Percentiles rank a stretch among this genome's conserved stretches.
phyloP scores from a whole-genome alignment of 2,329 filamentous ascomycete species.

The Paecilomyces niveus region DNA sequence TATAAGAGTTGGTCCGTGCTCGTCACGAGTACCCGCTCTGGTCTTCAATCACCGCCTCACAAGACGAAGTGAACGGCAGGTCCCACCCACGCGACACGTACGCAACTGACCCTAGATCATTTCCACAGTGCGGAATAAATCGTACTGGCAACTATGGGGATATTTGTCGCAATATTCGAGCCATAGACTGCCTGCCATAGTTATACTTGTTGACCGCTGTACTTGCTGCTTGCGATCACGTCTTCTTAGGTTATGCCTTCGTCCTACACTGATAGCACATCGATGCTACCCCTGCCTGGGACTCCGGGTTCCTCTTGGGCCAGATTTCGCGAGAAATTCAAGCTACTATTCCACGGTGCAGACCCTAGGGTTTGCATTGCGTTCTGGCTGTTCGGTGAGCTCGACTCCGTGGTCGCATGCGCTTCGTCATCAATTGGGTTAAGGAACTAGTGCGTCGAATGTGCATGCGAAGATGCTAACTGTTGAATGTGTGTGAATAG shows the following conservation, averaged over 20 bases:
- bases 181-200: not conserved
- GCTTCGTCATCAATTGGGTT: not conserved
- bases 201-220: not conserved
- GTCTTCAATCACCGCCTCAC: not conserved
- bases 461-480: not conserved
- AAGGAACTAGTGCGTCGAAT: not conserved
- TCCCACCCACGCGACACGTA: not conserved
- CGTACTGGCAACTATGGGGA: not conserved
- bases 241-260: constrained; percentile 15
- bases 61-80: not conserved
- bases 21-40: not conserved
- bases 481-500: constrained; percentile 35
- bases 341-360: constrained; percentile 56
- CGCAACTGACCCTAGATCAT: not conserved
- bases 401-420: not conserved
- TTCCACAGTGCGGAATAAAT: not conserved
- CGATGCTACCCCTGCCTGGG: constrained; percentile 49
- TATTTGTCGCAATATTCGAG: not conserved
- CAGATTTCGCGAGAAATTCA: constrained; percentile 61
- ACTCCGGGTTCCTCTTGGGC: constrained; percentile 62
- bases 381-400: constrained; percentile 88
- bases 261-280: constrained; percentile 11
- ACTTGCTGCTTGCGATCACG: not conserved
- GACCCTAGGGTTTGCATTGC: constrained; percentile 67
- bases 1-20: not conserved